A percentile compares a stretch with the other conserved stretches of the same genome.
These are phyloP conservation scores for Magnolia sinica DNA, from an alignment of 164 flowering plant species.

Conservation along the genomic window DNA sequence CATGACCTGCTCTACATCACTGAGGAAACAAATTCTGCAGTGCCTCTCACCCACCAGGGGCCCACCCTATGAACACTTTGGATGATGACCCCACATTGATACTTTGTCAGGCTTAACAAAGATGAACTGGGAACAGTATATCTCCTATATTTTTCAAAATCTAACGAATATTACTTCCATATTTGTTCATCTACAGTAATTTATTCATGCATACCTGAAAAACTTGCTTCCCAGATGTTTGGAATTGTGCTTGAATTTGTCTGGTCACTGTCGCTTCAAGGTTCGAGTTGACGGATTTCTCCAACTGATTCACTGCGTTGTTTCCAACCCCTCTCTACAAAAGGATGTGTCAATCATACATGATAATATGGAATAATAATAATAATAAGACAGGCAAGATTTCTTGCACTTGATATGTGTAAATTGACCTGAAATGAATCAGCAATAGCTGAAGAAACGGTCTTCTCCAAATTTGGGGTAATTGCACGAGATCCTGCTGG, in stretches of 20 bases:
- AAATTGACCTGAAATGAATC: conserved; percentile 83
- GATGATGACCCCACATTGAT: too few species aligned
- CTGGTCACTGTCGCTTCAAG: conserved; percentile 81
- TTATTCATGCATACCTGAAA: conserved; percentile 55
- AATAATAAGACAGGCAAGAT: not conserved
- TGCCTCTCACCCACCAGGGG: too few species aligned
- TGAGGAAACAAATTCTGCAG: too few species aligned
- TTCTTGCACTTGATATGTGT: too few species aligned
- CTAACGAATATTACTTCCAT: too few species aligned
- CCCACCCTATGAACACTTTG: too few species aligned
- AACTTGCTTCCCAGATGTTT: conserved; percentile 87
- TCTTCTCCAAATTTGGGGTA: conserved; percentile 67
- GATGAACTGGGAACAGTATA: too few species aligned
- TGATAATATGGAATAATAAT: not conserved
- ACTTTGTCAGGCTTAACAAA: too few species aligned
- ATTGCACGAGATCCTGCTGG: conserved; percentile 60
- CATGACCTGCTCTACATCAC: too few species aligned
- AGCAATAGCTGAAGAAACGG: conserved; percentile 53
- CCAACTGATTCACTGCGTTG: conserved; percentile 83
- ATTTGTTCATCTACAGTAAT: not conserved
- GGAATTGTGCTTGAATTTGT: conserved; percentile 92
- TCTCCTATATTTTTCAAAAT: too few species aligned
- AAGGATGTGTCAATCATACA: conserved; percentile 11
- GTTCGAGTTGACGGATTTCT: conserved; percentile 71
- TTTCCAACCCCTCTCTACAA: conserved; percentile 89